phyloP scores from a whole-genome alignment of 1,139 yeast genomes.

The Candida tetrigidarum region DNA sequence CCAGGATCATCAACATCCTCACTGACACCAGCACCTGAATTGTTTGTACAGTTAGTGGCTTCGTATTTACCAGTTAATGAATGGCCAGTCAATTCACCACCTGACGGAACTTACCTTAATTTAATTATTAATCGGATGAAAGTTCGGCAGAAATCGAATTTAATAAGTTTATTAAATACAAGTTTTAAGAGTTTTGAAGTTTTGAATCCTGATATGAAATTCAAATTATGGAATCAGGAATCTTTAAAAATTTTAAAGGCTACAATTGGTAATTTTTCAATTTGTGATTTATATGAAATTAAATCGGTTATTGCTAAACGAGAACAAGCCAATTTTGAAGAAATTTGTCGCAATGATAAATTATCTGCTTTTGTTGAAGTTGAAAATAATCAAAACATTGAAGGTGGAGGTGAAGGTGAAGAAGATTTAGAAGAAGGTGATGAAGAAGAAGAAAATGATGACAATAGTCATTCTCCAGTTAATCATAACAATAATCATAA shows the following conservation, averaged over 20 bases:
- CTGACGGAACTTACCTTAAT: slow-evolving; percentile 7
- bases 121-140: slow-evolving; percentile 8
- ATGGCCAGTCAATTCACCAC: slow-evolving; percentile 19
- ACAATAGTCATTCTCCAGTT: slow-evolving; percentile 3
- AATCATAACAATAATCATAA: neutral
- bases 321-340: slow-evolving; percentile 19
- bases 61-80: slow-evolving; percentile 22
- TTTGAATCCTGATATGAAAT: slow-evolving; percentile 13
- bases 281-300: slow-evolving; percentile 19
- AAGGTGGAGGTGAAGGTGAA: slow-evolving; percentile 10
- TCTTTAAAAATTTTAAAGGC: slow-evolving; percentile 14
- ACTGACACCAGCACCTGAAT: too few relatives aligned
- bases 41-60: slow-evolving; percentile 20
- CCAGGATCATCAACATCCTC: too few relatives aligned
- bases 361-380: slow-evolving; percentile 18
- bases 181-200: slow-evolving; percentile 17
- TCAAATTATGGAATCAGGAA: slow-evolving; percentile 18
- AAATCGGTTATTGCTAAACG: slow-evolving; percentile 16
- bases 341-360: slow-evolving; percentile 20
- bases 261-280: slow-evolving; percentile 17
- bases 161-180: slow-evolving; percentile 12
- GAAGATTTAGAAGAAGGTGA: slow-evolving; percentile 14
- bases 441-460: slow-evolving; percentile 11
- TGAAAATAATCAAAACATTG: slow-evolving; percentile 8
- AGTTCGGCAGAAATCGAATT: slow-evolving; percentile 6